Percentiles rank a stretch among this genome's conserved stretches.
Conservation (phyloP, 2,329 filamentous ascomycete genomes). For the Fusarium keratoplasticum region DNA sequence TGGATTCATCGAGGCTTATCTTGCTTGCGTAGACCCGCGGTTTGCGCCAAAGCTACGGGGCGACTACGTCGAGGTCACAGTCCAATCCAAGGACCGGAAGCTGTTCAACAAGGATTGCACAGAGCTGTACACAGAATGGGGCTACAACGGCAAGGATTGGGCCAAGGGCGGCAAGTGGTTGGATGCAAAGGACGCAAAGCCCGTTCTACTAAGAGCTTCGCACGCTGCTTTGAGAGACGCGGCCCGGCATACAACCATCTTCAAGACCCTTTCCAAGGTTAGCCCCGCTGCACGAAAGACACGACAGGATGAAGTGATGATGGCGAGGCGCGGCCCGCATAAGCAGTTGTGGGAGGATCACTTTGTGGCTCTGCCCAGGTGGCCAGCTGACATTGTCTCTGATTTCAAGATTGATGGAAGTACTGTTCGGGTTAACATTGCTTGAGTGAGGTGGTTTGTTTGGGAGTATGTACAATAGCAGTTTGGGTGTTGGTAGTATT, state of each 20-base stretch:
- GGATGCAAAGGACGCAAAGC: neutral
- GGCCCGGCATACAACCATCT: fast-evolving
- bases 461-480: neutral
- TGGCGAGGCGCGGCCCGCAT: neutral
- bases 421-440: neutral
- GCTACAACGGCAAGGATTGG: neutral
- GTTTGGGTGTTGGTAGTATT: neutral
- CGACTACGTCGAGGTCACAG: neutral
- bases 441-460: neutral
- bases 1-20: neutral
- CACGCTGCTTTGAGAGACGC: fast-evolving
- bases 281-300: fast-evolving
- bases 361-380: neutral
- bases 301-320: neutral
- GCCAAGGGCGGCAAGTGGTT: neutral
- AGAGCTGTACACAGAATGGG: neutral
- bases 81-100: neutral
- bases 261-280: neutral
- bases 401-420: neutral
- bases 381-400: fast-evolving
- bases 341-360: neutral
- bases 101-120: neutral
- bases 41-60: fast-evolving
- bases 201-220: fast-evolving
- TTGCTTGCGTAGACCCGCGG: fast-evolving